A percentile compares a stretch with the other conserved stretches of the same genome.
Conservation (phyloP, 1,284 basidiomycete species). For the Ustilago vetiveriae region DNA sequence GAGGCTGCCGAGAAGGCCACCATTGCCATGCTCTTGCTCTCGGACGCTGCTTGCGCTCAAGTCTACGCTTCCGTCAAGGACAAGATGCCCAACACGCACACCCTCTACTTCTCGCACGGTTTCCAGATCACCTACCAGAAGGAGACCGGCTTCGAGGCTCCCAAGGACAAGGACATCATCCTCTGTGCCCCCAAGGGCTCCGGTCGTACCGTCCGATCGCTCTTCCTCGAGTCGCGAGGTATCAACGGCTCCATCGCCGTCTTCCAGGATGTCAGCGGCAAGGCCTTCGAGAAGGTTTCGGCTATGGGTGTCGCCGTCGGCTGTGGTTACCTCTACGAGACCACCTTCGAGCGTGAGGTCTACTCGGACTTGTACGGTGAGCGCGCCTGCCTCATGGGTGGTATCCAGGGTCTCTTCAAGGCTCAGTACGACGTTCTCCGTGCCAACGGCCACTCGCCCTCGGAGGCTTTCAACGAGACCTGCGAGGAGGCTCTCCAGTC, state of each 20-base stretch:
- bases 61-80: conserved; percentile 90
- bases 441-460: conserved; percentile 95
- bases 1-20: conserved; percentile 95
- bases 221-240: conserved; percentile 99
- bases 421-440: conserved; percentile 99
- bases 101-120: conserved; percentile 99
- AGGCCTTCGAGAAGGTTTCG: conserved; percentile 95
- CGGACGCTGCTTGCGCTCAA: conserved; percentile 95
- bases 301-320: conserved; percentile 95
- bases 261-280: conserved; percentile 91
- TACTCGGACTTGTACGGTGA: conserved; percentile 99
- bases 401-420: conserved; percentile 98
- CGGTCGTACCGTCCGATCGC: conserved; percentile 96
- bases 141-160: conserved; percentile 92
- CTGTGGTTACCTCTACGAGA: conserved; percentile 97
- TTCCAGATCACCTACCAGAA: conserved; percentile 99
- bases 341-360: conserved; percentile 99
- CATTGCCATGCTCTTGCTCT: conserved; percentile 99
- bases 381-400: conserved; percentile 99
- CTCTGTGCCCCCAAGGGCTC: conserved; percentile 99
- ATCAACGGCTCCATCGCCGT: conserved; percentile 91
- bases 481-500: conserved; percentile 96
- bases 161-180: conserved; percentile 95
- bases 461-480: conserved; percentile 99
- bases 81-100: conserved; percentile 95